phyloP scores from a whole-genome alignment of 1,139 yeast species.

The Starmera stellimalicola region DNA sequence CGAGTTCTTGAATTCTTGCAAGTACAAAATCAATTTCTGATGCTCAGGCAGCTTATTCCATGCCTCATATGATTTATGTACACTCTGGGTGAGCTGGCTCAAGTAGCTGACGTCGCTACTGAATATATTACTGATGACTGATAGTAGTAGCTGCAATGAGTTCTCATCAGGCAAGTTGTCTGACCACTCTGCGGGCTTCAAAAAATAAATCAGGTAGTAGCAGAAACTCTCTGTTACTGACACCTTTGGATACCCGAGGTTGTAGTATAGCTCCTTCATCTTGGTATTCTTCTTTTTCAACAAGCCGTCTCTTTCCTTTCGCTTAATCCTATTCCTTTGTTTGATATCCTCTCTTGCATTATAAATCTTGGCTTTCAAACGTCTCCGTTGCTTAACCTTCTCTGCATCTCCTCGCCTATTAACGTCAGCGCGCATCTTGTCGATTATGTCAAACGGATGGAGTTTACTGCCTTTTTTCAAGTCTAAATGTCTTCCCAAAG shows the following conservation, averaged over 20 bases:
- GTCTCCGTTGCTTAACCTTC: constrained; percentile 30
- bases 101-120: not conserved
- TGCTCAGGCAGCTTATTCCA: not conserved
- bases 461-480: constrained; percentile 34
- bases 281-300: constrained; percentile 27
- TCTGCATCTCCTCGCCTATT: constrained; percentile 38
- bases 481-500: constrained; percentile 42
- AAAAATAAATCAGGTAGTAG: not conserved
- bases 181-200: not conserved
- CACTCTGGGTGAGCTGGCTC: not conserved
- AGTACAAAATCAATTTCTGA: not conserved
- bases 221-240: too few relatives aligned
- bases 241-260: constrained; percentile 28
- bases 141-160: not conserved
- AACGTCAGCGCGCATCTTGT: constrained; percentile 32
- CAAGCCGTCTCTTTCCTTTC: constrained; percentile 27
- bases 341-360: constrained; percentile 36
- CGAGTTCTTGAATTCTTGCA: not conserved
- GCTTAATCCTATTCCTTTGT: constrained; percentile 28
- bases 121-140: not conserved
- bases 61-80: not conserved
- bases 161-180: not conserved
- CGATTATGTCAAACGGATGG: constrained; percentile 37
- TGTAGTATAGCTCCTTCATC: constrained; percentile 25
- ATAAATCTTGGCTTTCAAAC: constrained; percentile 30